A percentile compares a stretch with the other conserved stretches of the same genome.
phyloP scores from a whole-genome alignment of 192 early-diverging fungal genomes.

The Entomortierella chlamydospora region DNA sequence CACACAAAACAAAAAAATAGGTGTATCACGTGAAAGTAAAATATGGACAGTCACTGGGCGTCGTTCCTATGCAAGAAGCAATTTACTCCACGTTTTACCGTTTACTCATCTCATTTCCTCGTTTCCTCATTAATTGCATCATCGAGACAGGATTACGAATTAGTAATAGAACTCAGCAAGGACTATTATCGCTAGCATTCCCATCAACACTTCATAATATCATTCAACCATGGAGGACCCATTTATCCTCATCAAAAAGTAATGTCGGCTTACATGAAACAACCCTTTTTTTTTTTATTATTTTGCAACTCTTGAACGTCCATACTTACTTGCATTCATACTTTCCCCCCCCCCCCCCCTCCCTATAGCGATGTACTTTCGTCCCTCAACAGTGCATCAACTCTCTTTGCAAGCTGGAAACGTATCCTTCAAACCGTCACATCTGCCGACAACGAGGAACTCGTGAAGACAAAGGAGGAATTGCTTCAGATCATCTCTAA shows the following conservation, averaged over 20 bases:
- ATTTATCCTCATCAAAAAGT: slow-evolving; percentile 57
- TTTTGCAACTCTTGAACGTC: background rate
- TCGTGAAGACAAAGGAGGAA: slow-evolving; percentile 67
- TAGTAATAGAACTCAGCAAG: too few species aligned
- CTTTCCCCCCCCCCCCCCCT: background rate
- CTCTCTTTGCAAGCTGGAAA: slow-evolving; percentile 62
- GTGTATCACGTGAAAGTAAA: too few species aligned
- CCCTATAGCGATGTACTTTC: slow-evolving; percentile 56
- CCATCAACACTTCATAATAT: background rate
- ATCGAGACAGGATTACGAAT: too few species aligned
- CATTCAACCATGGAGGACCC: slow-evolving; percentile 42
- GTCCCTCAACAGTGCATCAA: slow-evolving; percentile 54
- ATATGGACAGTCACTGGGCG: too few species aligned
- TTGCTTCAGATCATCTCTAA: slow-evolving; percentile 47
- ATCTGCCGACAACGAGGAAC: slow-evolving; percentile 64
- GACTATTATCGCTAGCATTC: too few species aligned
- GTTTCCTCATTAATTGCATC: background rate
- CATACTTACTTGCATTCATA: too few species aligned
- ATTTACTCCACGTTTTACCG: too few species aligned
- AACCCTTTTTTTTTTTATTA: background rate
- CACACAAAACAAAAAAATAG: background rate
- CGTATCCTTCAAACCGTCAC: slow-evolving; percentile 67
- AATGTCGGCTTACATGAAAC: background rate
- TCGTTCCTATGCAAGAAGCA: too few species aligned
- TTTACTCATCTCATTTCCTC: too few species aligned